A percentile compares a stretch with the other conserved stretches of the same genome.
Evolutionary conservation across 768 basidiomycete genomes (phyloP).

Genomic region (Amanita molliuscula): DNA sequence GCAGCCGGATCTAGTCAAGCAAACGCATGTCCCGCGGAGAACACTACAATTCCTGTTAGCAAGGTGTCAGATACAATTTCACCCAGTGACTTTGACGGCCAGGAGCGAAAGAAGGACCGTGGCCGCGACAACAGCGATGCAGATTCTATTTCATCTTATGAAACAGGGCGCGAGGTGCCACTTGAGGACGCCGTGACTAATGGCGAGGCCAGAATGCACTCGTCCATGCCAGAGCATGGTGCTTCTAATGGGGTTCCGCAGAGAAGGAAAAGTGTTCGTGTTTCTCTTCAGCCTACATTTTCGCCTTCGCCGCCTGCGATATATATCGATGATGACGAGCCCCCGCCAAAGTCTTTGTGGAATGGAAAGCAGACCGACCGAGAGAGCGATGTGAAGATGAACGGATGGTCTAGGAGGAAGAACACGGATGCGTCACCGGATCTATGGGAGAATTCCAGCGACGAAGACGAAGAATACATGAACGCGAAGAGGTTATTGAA

Average conservation of each 20-base stretch:
- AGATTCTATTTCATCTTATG: slow-evolving; percentile 53
- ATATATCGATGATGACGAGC: slow-evolving; percentile 35
- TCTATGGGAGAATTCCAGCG: slow-evolving; percentile 69
- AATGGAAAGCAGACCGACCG: slow-evolving; percentile 9
- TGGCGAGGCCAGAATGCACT: neutral
- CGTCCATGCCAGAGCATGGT: slow-evolving; percentile 7
- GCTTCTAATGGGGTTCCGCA: slow-evolving; percentile 12
- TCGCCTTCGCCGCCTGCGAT: slow-evolving; percentile 60
- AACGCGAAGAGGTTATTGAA: slow-evolving; percentile 45
- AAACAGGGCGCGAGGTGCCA: slow-evolving; percentile 50
- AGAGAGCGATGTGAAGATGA: neutral
- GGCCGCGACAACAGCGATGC: slow-evolving; percentile 21
- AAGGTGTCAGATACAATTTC: neutral
- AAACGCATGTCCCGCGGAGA: neutral
- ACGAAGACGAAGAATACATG: slow-evolving; percentile 61
- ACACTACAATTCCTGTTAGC: neutral
- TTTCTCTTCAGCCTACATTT: slow-evolving; percentile 69
- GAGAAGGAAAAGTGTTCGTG: slow-evolving; percentile 64
- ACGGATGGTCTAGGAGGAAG: slow-evolving; percentile 3
- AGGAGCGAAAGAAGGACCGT: slow-evolving; percentile 12
- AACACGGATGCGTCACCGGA: slow-evolving; percentile 15
- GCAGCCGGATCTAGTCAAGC: neutral
- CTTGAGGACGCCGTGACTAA: slow-evolving; percentile 20
- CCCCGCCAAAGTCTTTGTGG: neutral
- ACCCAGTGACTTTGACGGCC: neutral